Percentiles rank a stretch among this genome's conserved stretches.
Evolutionary conservation across 2,329 filamentous ascomycete species (phyloP).

Genomic region (Sporothrix humicola): DNA sequence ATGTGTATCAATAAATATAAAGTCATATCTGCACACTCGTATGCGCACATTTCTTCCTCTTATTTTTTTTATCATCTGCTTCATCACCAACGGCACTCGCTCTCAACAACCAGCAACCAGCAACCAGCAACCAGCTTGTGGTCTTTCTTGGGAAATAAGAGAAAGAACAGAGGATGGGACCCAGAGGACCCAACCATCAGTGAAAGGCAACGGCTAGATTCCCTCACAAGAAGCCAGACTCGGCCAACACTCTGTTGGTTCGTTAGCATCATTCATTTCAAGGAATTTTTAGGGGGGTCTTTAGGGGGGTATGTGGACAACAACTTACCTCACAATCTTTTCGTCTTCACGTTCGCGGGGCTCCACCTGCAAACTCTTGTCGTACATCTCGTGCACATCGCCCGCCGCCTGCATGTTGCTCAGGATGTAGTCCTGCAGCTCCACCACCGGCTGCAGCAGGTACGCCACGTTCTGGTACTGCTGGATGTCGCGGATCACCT

Average conservation of each 20-base stretch:
- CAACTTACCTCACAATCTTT: slow-evolving; percentile 93
- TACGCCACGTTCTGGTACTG: slow-evolving; percentile 99
- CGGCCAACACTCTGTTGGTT: slow-evolving; percentile 43
- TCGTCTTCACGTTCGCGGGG: slow-evolving; percentile 97
- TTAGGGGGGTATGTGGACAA: background rate
- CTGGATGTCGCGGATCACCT: slow-evolving; percentile 97
- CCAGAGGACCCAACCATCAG: slow-evolving; percentile 3
- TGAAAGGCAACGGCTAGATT: background rate
- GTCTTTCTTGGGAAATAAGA: background rate
- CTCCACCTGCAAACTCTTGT: slow-evolving; percentile 91
- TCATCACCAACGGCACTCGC: background rate
- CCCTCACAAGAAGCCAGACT: slow-evolving; percentile 46
- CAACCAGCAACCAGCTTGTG: background rate
- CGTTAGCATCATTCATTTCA: slow-evolving; percentile 30
- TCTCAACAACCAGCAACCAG: background rate
- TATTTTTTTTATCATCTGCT: background rate
- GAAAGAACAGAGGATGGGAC: slow-evolving; percentile 12
- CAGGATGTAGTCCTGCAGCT: slow-evolving; percentile 95
- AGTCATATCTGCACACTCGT: slow-evolving; percentile 17
- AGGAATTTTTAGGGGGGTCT: background rate
- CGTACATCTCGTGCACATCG: slow-evolving; percentile 99
- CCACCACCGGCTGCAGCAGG: slow-evolving; percentile 82
- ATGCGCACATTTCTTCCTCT: slow-evolving; percentile 1
- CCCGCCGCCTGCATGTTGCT: slow-evolving; percentile 95
- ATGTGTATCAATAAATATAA: slow-evolving; percentile 34